Conservation (phyloP, 257 asterid genomes). For the Solanum ahanhuiri region DNA sequence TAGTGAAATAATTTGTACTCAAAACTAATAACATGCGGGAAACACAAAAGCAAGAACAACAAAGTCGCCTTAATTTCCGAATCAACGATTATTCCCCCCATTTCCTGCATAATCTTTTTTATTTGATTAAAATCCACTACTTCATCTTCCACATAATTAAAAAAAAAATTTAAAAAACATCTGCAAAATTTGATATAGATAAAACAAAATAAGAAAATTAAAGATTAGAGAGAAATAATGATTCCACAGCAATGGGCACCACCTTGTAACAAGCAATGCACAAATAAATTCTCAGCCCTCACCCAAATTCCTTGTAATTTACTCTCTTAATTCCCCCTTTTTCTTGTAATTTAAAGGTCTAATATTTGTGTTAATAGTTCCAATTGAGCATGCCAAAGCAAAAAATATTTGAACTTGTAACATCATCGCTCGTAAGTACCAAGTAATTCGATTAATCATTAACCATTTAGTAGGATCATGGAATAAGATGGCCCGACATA, state of each 20-base stretch:
- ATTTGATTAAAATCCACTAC: neutral
- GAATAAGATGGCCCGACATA: neutral
- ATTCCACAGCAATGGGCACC: conserved; percentile 67
- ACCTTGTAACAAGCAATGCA: conserved; percentile 80
- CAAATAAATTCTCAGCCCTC: conserved; percentile 62
- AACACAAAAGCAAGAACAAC: neutral
- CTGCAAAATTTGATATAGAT: neutral
- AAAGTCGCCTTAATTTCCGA: neutral
- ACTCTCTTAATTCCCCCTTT: neutral
- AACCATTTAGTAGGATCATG: neutral
- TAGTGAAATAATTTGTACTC: neutral
- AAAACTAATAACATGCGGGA: neutral
- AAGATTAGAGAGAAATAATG: conserved; percentile 15
- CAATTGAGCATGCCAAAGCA: neutral
- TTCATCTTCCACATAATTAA: neutral
- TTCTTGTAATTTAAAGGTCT: neutral
- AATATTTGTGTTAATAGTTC: neutral
- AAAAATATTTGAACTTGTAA: neutral
- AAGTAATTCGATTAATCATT: neutral
- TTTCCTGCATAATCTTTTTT: neutral
- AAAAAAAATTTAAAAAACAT: neutral
- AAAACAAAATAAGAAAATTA: neutral
- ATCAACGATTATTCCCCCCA: neutral
- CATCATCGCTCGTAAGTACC: too few relatives aligned
- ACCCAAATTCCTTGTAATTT: conserved; percentile 69